Base-by-base conservation (phyloP, 164 flowering plant genomes). In the Platanus orientalis region DNA sequence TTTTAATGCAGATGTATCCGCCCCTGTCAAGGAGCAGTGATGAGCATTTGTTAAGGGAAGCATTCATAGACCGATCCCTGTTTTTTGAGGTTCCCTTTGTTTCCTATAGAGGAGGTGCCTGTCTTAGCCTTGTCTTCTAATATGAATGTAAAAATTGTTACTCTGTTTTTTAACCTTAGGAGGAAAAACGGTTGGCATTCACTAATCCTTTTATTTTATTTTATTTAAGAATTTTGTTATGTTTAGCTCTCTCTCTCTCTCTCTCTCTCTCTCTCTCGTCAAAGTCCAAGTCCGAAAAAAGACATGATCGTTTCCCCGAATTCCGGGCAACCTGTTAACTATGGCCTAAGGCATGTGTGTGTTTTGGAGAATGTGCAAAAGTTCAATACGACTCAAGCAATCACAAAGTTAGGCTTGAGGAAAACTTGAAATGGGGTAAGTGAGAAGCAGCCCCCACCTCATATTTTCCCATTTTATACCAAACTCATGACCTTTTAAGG, bases 241-340 rank as follows among this genome's bases (percentile, higher is more conserved):
- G 13, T 36, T 14, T 36, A 10, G 16, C 19, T 44, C 49, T 45
- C 49, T 45, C 49, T 45, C 49, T 44, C 49, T 45, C 49, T 45
- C 49, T 45, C n/a, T 14, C 47, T 42, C 47, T 42, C 47, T 42
- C 47, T 9, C 47, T 42, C 17, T 10, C 47, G 17, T 14, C 2
- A 45, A 45, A 45, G 49, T 45, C 49, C 49, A 45, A 45, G 49
- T 45, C 49, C 49, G 12, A 14, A 36, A 14, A 75, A 73, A 71
- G 74, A 76, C 62, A 67, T 60, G 54, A 58, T 76, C 71, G n/a
- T 78, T 77, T 66, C 87, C 90, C 76, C 66, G 68, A 83, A 83
- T 70, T 68, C 85, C 85, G 83, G 87, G 69, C 32, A 4, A 60
- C 65, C 80, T 76, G 73, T 73, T 57, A 67, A 69, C 64, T 54